These are phyloP conservation scores for Magnolia officinalis DNA, from an alignment of 164 flowering plant species.

Conservation along the genomic window DNA sequence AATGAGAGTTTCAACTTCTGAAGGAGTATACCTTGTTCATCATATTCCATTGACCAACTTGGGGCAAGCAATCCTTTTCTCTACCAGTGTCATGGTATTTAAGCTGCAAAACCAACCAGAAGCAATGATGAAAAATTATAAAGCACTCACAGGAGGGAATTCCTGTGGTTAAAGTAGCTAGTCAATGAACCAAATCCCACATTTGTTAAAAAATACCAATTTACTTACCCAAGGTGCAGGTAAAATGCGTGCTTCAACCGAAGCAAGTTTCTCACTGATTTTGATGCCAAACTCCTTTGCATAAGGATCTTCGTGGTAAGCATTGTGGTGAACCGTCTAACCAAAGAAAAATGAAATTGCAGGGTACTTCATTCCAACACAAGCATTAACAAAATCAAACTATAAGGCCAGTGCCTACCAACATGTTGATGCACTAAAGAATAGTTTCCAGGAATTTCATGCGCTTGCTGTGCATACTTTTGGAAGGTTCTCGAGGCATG, in stretches of 20 bases:
- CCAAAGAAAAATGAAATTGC: background rate
- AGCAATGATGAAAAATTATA: background rate
- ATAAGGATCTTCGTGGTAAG: slow-evolving; percentile 73
- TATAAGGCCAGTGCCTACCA: no score
- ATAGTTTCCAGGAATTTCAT: no score
- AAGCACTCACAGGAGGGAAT: background rate
- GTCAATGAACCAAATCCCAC: background rate
- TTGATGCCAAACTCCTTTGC: slow-evolving; percentile 88
- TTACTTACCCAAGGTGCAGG: slow-evolving; percentile 85
- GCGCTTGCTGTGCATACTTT: no score
- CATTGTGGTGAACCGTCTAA: slow-evolving; percentile 87
- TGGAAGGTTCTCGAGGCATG: no score
- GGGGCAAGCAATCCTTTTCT: slow-evolving; percentile 84
- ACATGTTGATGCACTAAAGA: background rate
- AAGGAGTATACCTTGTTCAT: slow-evolving; percentile 61
- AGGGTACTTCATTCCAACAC: background rate
- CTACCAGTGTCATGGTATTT: slow-evolving; percentile 92
- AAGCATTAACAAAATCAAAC: no score
- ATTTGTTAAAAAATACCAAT: background rate
- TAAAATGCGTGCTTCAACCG: slow-evolving; percentile 90
- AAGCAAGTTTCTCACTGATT: slow-evolving; percentile 81
- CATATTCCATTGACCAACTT: slow-evolving; percentile 98
- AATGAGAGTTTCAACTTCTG: background rate
- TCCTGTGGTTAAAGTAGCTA: background rate
- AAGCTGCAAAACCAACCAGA: slow-evolving; percentile 49